These are phyloP conservation scores for Mycena filopes DNA, from an alignment of 768 basidiomycete genomes.

Conservation along the genomic window DNA sequence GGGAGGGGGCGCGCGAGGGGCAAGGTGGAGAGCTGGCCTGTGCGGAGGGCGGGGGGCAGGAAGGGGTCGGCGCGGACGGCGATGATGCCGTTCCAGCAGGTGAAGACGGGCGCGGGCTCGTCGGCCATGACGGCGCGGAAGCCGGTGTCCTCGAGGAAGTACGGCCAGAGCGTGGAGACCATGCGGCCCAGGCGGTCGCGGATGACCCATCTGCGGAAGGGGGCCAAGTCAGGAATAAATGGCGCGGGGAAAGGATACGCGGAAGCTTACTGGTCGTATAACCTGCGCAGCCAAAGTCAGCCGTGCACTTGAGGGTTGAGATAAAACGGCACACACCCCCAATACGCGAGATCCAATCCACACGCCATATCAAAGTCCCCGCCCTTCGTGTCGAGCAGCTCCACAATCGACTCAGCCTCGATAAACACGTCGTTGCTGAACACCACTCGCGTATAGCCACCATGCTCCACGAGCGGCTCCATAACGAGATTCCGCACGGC, in stretches of 20 bases:
- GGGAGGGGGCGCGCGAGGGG: constrained; percentile 18
- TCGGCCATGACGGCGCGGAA: constrained; percentile 46
- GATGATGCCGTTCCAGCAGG: constrained; percentile 58
- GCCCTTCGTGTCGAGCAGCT: constrained; percentile 49
- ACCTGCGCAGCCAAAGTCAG: too few species aligned
- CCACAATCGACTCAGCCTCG: constrained; percentile 51
- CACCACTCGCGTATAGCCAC: constrained; percentile 51
- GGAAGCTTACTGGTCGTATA: constrained; percentile 27
- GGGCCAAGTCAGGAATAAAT: too few species aligned
- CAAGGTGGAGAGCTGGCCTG: constrained; percentile 36
- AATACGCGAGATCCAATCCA: constrained; percentile 51
- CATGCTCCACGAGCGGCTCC: constrained; percentile 48
- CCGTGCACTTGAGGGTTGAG: too few species aligned
- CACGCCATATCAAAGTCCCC: constrained; percentile 57
- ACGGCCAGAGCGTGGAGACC: constrained; percentile 47
- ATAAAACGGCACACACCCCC: constrained; percentile 36
- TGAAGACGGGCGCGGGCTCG: constrained; percentile 29
- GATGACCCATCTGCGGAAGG: constrained; percentile 42
- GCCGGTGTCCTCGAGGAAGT: constrained; percentile 49
- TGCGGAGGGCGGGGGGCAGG: constrained; percentile 49
- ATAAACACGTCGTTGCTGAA: constrained; percentile 57
- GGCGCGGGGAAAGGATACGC: too few species aligned
- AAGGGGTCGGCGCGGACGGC: constrained; percentile 52
- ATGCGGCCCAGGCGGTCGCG: constrained; percentile 46
- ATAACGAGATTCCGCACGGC: constrained; percentile 54